Conservation (phyloP, 768 basidiomycete genomes). For the Antrodiella citrinella region DNA sequence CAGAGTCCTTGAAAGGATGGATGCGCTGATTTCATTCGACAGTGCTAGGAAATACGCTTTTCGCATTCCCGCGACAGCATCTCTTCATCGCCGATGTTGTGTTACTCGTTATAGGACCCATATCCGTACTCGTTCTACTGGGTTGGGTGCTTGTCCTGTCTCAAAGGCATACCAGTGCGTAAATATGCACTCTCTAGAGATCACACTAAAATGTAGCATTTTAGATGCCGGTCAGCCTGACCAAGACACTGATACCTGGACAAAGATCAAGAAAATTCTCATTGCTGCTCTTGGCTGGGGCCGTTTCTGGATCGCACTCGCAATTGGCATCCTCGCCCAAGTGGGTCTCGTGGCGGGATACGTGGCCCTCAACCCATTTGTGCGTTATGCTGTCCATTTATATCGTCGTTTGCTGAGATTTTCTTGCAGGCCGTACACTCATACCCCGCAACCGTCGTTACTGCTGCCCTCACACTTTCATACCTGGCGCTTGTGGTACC, state of each 20-base stretch:
- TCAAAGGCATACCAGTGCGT: slow-evolving; percentile 14
- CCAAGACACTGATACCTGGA: slow-evolving; percentile 12
- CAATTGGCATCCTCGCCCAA: slow-evolving; percentile 38
- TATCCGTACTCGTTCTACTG: slow-evolving; percentile 40
- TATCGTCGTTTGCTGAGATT: slow-evolving; percentile 1
- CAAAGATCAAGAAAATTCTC: slow-evolving; percentile 20
- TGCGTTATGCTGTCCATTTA: slow-evolving; percentile 26
- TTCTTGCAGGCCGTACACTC: slow-evolving; percentile 54
- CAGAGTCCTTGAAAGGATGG: no score
- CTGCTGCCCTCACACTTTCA: slow-evolving; percentile 39
- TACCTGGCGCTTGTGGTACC: slow-evolving; percentile 43
- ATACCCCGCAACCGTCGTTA: slow-evolving; percentile 41
- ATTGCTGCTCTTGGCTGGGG: slow-evolving; percentile 38
- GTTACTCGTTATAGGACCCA: slow-evolving; percentile 55
- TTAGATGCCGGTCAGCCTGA: slow-evolving; percentile 1
- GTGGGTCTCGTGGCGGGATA: slow-evolving; percentile 40
- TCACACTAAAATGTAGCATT: no score
- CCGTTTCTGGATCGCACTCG: slow-evolving; percentile 56
- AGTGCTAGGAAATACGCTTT: slow-evolving; percentile 54
- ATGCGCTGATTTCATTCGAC: neutral
- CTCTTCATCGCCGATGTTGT: slow-evolving; percentile 52
- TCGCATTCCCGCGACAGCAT: slow-evolving; percentile 44
- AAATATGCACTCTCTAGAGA: no score
- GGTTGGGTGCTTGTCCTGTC: slow-evolving; percentile 24
- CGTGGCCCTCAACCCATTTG: slow-evolving; percentile 54